Conservation (phyloP, 306 rosid species). For the Cicer judaicum region DNA sequence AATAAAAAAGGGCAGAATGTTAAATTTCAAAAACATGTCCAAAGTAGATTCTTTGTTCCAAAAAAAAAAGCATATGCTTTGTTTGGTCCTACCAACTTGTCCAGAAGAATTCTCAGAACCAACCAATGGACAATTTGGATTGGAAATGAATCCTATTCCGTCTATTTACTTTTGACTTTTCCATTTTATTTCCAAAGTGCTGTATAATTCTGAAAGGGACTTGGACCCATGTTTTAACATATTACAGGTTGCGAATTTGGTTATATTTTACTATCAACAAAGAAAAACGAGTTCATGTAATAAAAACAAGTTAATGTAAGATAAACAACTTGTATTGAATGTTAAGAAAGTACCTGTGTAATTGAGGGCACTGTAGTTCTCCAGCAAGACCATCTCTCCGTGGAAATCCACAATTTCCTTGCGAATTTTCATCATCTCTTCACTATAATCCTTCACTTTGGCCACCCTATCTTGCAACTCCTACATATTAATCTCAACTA, state of each 20-base stretch:
- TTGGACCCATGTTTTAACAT: conserved; percentile 15
- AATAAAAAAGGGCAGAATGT: conserved; percentile 29
- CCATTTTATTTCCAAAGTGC: conserved; percentile 32
- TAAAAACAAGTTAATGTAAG: background rate
- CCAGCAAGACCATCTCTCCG: conserved; percentile 98
- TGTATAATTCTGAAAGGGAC: conserved; percentile 24
- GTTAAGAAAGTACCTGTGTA: conserved; percentile 72
- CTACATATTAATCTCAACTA: conserved; percentile 56
- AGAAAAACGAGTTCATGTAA: background rate
- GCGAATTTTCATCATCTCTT: conserved; percentile 74
- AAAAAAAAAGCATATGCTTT: conserved; percentile 22
- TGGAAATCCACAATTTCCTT: conserved; percentile 97
- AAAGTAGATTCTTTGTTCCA: conserved; percentile 42
- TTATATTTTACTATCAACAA: conserved; percentile 13
- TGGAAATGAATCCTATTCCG: conserved; percentile 41
- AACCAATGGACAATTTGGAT: conserved; percentile 39
- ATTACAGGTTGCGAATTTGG: conserved; percentile 19
- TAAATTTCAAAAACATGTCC: conserved; percentile 35
- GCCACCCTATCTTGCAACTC: conserved; percentile 92
- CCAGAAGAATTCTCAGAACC: conserved; percentile 40
- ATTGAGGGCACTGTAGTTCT: conserved; percentile 95
- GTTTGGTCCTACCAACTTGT: conserved; percentile 43
- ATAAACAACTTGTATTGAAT: background rate
- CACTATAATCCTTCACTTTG: conserved; percentile 68
- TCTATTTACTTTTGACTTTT: conserved; percentile 27